Evolutionary conservation across 2,329 filamentous ascomycete genomes (phyloP).

Genomic region (Allantophomopsis cytisporea): DNA sequence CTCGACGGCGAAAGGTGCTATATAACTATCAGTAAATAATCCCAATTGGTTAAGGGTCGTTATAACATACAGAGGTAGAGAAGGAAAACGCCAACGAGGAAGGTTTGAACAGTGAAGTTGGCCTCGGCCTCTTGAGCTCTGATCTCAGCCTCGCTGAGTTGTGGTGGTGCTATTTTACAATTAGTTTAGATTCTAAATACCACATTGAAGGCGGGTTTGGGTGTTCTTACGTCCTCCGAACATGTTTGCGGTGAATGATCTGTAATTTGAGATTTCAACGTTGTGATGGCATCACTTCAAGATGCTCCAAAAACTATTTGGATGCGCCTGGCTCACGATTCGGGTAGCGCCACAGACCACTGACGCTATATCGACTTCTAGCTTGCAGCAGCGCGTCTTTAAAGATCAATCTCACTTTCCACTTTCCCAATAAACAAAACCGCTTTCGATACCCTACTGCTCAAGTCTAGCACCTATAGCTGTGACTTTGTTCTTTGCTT

Average conservation of each 20-base stretch:
- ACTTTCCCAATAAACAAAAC: too few relatives aligned
- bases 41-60: neutral
- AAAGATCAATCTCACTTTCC: too few relatives aligned
- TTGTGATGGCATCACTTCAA: too few relatives aligned
- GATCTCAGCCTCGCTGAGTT: constrained; percentile 57
- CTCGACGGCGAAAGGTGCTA: constrained; percentile 41
- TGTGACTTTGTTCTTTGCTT: too few relatives aligned
- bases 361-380: too few relatives aligned
- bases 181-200: constrained; percentile 2
- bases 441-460: too few relatives aligned
- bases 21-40: constrained; percentile 2
- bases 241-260: constrained; percentile 27
- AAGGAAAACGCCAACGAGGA: constrained; percentile 48
- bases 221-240: constrained; percentile 45
- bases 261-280: neutral
- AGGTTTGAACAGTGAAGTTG: constrained; percentile 51
- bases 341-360: too few relatives aligned
- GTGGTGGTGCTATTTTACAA: constrained; percentile 39
- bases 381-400: too few relatives aligned
- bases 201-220: neutral
- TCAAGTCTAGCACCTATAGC: too few relatives aligned
- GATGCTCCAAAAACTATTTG: too few relatives aligned
- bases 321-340: too few relatives aligned
- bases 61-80: constrained; percentile 60
- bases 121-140: constrained; percentile 55